Percentiles rank a stretch among this genome's conserved stretches.
Conservation (phyloP, 257 asterid genomes). For the Leonotis leonurus region DNA sequence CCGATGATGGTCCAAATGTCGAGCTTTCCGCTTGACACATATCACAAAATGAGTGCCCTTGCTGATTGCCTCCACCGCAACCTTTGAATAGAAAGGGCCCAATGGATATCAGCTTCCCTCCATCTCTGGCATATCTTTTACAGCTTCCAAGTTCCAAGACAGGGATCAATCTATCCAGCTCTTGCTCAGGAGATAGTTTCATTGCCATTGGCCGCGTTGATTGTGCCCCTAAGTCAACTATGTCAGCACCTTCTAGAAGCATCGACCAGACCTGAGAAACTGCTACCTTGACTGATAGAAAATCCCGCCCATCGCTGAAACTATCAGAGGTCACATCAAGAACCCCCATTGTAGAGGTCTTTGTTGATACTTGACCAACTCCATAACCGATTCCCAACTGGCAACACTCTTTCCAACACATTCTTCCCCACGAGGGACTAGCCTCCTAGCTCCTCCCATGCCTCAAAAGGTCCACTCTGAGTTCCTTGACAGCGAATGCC, state of each 20-base stretch:
- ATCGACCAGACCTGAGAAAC: conserved; percentile 53
- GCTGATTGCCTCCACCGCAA: conserved; percentile 69
- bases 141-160: conserved; percentile 65
- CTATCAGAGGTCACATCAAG: conserved; percentile 90
- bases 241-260: conserved; percentile 72
- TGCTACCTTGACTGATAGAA: conserved; percentile 46
- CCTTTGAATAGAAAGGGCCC: conserved; percentile 80
- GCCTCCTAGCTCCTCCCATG: conserved; percentile 86
- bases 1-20: no score
- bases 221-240: conserved; percentile 89
- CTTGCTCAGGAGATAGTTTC: conserved; percentile 66
- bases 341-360: conserved; percentile 74
- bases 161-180: conserved; percentile 70
- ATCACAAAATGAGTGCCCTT: conserved; percentile 72
- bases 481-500: conserved; percentile 54
- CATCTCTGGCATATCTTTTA: conserved; percentile 60
- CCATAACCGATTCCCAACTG: conserved; percentile 51
- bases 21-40: conserved; percentile 66
- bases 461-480: conserved; percentile 51
- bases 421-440: conserved; percentile 59
- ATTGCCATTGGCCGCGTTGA: conserved; percentile 89
- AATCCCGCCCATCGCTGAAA: conserved; percentile 89
- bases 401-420: conserved; percentile 81
- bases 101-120: conserved; percentile 69
- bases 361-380: conserved; percentile 69